Base-by-base conservation (phyloP, 2,329 filamentous ascomycete species). In the Colletotrichum tofieldiae region DNA sequence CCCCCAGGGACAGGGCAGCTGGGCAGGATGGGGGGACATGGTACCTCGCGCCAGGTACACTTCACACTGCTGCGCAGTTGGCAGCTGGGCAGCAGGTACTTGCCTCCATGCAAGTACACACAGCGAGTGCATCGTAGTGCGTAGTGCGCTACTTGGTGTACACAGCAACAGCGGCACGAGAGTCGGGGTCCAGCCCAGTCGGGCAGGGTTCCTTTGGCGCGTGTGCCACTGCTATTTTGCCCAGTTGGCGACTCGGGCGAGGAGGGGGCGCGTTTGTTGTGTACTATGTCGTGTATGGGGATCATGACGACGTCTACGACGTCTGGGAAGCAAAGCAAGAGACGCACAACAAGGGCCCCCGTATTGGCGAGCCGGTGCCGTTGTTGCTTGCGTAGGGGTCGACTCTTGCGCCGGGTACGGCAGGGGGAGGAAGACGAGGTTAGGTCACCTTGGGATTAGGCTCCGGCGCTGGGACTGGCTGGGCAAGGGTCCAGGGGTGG, bases 271-370 rank as follows among this genome's bases (percentile, higher is more conserved):
- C 49, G 49, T 56, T 55, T 29, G 6, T 26, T 14, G 26, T 32
- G 23, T 16, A 29, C 23, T 5, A 8, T 14, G 29, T 14, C 8
- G 18, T 39, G 32, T 39, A 69, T 63, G 65, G 58, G 61, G 59
- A 62, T 18, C 55, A 64, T 65, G 70, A 72, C 70, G 65, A 72
- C 65, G 65, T 65, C 37, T 59, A 72, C 70, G 65, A 72, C 65
- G 65, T 65, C 37, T 59, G n/a, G 23, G 32, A 65, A 37, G 52
- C 65, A 62, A 60, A 58, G 65, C 43, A 64, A 32, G 23, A 68
- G 47, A 71, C n/a, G 41, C 37, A 26, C 45, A 16, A 41, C 60
- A 52, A 55, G 49, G 49, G 49, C 14, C 20, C 20, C 32, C 20
- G 61, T 43, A 43, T 54, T 14, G 35, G 61, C 35, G 61, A 52